Percentiles rank a stretch among this genome's conserved stretches.
These are phyloP conservation scores for Phytophthora idaei DNA, from an alignment of 352 stramenopile species.

Conservation along the genomic window DNA sequence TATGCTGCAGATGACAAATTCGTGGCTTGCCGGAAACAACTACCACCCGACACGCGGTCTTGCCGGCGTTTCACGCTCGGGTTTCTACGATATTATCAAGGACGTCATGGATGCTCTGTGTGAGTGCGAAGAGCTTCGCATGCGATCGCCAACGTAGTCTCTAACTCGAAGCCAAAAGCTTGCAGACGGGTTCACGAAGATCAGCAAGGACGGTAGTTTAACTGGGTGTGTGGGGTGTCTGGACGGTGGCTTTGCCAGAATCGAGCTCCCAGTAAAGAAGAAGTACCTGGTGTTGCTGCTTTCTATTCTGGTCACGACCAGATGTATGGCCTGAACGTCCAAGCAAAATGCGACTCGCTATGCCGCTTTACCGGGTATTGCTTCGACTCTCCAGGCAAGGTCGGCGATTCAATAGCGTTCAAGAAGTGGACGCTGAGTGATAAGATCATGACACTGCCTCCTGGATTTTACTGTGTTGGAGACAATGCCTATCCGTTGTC, in stretches of 20 bases:
- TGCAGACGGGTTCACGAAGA: background rate
- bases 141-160: background rate
- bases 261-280: background rate
- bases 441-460: background rate
- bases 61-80: no score
- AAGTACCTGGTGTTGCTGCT: constrained; percentile 10
- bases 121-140: no score
- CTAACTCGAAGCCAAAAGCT: background rate
- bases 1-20: no score
- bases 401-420: background rate
- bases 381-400: background rate
- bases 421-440: background rate
- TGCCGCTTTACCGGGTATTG: background rate
- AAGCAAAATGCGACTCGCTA: background rate
- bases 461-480: background rate
- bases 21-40: no score
- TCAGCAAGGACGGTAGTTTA: constrained; percentile 14
- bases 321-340: background rate
- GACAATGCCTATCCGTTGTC: constrained; percentile 16
- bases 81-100: no score
- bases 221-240: constrained; percentile 15
- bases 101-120: no score
- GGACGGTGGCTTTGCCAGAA: constrained; percentile 21
- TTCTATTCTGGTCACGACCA: constrained; percentile 5
- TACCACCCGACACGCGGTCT: no score